These are phyloP conservation scores for Pezicula rhizophila DNA, from an alignment of 2,329 filamentous ascomycete species.

Conservation along the genomic window DNA sequence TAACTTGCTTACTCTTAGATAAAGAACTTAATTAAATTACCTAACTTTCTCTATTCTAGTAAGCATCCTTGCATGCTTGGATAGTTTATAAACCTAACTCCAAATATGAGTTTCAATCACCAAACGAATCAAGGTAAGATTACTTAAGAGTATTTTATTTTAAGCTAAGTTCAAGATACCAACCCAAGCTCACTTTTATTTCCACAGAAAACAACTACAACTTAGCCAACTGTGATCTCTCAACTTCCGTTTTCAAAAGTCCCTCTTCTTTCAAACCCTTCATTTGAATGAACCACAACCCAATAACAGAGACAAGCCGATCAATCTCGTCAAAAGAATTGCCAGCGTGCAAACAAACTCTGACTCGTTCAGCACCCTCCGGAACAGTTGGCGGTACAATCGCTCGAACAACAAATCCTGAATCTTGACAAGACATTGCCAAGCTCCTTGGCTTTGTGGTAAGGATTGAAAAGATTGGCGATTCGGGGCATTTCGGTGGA, in stretches of 20 bases:
- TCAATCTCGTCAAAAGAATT: conserved; percentile 55
- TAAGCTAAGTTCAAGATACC: too few relatives aligned
- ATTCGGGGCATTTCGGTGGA: conserved; percentile 36
- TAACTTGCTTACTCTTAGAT: too few relatives aligned
- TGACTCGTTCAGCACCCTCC: conserved; percentile 53
- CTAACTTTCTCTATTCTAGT: too few relatives aligned
- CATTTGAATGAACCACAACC: conserved; percentile 15
- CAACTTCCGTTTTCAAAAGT: neutral
- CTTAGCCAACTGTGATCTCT: neutral
- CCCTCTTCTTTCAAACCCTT: neutral
- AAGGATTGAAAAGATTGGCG: conserved; percentile 60
- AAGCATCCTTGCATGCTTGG: too few relatives aligned
- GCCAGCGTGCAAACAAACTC: conserved; percentile 62
- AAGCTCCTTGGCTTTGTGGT: conserved; percentile 52
- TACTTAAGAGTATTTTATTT: too few relatives aligned
- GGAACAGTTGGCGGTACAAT: conserved; percentile 67
- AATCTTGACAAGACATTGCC: conserved; percentile 52
- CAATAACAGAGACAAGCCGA: conserved; percentile 31
- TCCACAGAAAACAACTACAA: neutral
- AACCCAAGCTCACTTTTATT: too few relatives aligned
- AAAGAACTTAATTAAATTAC: too few relatives aligned
- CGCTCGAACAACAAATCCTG: conserved; percentile 54
- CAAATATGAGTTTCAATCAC: too few relatives aligned
- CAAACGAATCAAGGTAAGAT: too few relatives aligned
- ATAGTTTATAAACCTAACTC: too few relatives aligned